Evolutionary conservation across 495 filamentous ascomycete species (phyloP), one percentile per base, ranked within the genome.

Genomic region (Paragyromitra xinjiangensis): DNA sequence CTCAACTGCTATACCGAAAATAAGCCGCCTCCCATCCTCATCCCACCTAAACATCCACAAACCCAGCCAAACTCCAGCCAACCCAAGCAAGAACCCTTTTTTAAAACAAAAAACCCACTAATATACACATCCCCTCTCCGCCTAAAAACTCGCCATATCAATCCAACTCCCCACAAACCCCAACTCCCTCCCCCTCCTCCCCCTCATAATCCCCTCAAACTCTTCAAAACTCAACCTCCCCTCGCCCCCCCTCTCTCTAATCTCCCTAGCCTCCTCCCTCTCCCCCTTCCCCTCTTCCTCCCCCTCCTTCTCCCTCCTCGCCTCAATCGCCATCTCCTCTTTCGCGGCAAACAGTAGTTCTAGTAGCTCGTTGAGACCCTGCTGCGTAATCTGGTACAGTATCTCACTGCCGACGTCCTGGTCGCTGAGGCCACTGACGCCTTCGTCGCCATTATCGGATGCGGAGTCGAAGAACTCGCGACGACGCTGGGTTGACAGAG

Each of bases 331-430:
- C 7, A 92, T 82, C 71, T 93, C 90, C 84, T 99, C 95, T 74
- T 92, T 91, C 29, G 86, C 86, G 77, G 90, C 90, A 85, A 98
- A 98, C 0, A 99, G 85, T 9, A 90, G 86, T 82, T 97, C 93
- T 5, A 99, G 88, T 3, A 98, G 85, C 83, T 98, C 94, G 81
- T 98, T 97, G 83, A 97, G 91, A 0, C 92, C 93, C 81, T 97
- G 91, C 80, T 97, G 93, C 0, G 92, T 92, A 19, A 95, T 90
- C 81, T 97, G 93, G 80, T 95, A 97, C 6, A 98, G 85, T 16
- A 97, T 89, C 80, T 98, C 95, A 76, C 92, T 93, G 40, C 93
- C 93, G 7, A 92, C 89, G 80, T 97, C 94, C 77, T 86, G 87
- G 79, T 97, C 94, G 16, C 90, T 89, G 93, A 69, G 50, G n/a